Evolutionary conservation across 176 grass and related monocot genomes (phyloP).

Genomic region (Paspalum vaginatum): DNA sequence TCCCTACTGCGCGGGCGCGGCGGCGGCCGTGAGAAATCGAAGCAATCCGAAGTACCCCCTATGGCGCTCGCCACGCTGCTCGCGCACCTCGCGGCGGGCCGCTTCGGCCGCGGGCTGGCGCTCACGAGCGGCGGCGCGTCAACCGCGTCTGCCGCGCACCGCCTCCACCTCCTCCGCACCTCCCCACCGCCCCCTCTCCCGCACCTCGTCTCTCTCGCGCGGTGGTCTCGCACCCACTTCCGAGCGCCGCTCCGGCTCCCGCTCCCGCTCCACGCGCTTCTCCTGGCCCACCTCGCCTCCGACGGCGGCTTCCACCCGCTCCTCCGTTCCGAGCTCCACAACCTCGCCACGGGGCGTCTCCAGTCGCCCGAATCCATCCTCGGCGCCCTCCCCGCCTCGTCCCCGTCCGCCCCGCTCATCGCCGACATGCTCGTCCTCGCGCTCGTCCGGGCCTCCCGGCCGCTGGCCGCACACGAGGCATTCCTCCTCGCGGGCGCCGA

Average conservation of each 20-base stretch:
- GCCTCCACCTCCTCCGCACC: conserved; percentile 56
- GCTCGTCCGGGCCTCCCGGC: conserved; percentile 49
- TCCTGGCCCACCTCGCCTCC: conserved; percentile 70
- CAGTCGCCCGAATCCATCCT: conserved; percentile 64
- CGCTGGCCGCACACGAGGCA: conserved; percentile 51
- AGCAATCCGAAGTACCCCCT: background rate
- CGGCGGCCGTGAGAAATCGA: background rate
- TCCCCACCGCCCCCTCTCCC: conserved; percentile 41
- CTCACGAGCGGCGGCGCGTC: conserved; percentile 46
- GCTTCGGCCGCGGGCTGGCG: conserved; percentile 41
- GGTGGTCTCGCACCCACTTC: conserved; percentile 64
- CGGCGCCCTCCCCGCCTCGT: conserved; percentile 49
- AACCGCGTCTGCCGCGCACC: conserved; percentile 49
- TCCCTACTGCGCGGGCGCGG: too few species aligned
- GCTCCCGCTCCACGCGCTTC: conserved; percentile 64
- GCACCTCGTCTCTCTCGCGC: conserved; percentile 52
- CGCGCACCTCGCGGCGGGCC: conserved; percentile 47
- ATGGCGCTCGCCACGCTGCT: conserved; percentile 52
- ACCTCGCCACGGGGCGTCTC: conserved; percentile 44
- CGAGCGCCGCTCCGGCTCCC: conserved; percentile 56
- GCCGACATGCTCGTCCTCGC: conserved; percentile 72
- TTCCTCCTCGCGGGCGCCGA: conserved; percentile 58
- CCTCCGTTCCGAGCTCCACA: conserved; percentile 77
- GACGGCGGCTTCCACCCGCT: conserved; percentile 38
- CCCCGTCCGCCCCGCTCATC: conserved; percentile 53